Evolutionary conservation across 805 yeast genomes (phyloP).

Genomic region (Sugiyamaella chiloensis): DNA sequence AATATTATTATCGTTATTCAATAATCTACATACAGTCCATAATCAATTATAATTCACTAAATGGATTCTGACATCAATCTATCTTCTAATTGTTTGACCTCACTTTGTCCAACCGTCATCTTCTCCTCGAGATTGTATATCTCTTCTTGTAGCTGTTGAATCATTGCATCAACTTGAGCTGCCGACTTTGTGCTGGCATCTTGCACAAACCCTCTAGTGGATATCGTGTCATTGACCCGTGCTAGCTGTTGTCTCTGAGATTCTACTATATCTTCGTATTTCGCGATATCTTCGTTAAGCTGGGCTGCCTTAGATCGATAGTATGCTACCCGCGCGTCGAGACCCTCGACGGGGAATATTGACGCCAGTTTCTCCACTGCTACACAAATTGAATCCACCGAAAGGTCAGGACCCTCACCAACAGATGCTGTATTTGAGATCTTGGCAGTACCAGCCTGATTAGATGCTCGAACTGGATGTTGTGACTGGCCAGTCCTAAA

Average conservation of each 20-base stretch:
- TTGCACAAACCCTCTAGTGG: conserved; percentile 16
- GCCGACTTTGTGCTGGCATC: conserved; percentile 14
- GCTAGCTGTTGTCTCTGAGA: conserved; percentile 42
- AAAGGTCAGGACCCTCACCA: conserved; percentile 11
- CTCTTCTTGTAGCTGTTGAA: conserved; percentile 19
- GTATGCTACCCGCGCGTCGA: conserved; percentile 32
- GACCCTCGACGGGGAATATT: conserved; percentile 39
- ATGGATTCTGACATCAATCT: neutral
- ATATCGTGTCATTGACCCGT: conserved; percentile 15
- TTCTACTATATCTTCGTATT: conserved; percentile 43
- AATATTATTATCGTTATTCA: too few relatives aligned
- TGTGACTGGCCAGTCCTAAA: conserved; percentile 13
- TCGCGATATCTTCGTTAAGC: conserved; percentile 40
- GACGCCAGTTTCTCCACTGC: conserved; percentile 38
- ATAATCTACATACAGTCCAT: too few relatives aligned
- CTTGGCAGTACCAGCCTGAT: neutral
- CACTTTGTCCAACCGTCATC: conserved; percentile 15
- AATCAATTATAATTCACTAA: too few relatives aligned
- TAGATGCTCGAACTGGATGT: conserved; percentile 9
- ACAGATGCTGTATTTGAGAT: neutral
- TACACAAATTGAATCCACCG: conserved; percentile 44
- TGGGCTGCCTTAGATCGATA: conserved; percentile 34
- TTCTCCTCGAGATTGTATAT: conserved; percentile 19
- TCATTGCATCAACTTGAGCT: conserved; percentile 13
- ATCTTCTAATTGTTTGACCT: conserved; percentile 12